These are phyloP conservation scores for Ascochyta rabiei DNA, from an alignment of 2,329 filamentous ascomycete genomes.

Conservation along the genomic window DNA sequence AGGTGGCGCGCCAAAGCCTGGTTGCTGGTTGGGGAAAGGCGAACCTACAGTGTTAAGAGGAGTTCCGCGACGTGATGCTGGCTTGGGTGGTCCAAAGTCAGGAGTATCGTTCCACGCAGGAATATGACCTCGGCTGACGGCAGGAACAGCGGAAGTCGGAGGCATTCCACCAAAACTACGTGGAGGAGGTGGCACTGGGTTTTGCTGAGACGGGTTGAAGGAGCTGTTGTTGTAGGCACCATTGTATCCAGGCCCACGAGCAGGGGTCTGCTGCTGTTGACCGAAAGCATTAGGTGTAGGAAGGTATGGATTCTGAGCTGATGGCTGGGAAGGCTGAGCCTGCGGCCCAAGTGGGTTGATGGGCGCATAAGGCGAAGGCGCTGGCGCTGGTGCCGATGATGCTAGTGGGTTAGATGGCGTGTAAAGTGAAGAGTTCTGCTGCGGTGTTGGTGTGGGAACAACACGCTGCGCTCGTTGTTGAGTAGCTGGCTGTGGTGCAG, in stretches of 20 bases:
- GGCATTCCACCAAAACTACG: constrained; percentile 72
- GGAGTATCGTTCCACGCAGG: constrained; percentile 96
- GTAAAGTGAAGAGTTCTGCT: constrained; percentile 44
- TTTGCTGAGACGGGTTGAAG: constrained; percentile 53
- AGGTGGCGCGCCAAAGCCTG: constrained; percentile 52
- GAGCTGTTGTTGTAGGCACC: constrained; percentile 22
- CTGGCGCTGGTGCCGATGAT: constrained; percentile 23
- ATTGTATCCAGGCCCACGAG: constrained; percentile 21
- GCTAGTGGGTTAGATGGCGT: constrained; percentile 38
- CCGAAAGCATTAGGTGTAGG: constrained; percentile 21
- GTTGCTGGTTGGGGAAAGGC: constrained; percentile 72
- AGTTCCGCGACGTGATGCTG: constrained; percentile 75
- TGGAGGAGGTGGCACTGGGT: constrained; percentile 63
- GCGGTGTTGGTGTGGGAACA: constrained; percentile 42
- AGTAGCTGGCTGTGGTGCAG: constrained; percentile 49
- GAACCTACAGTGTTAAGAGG: constrained; percentile 74
- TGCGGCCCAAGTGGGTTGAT: constrained; percentile 38
- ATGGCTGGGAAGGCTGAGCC: constrained; percentile 26
- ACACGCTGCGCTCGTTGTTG: constrained; percentile 50
- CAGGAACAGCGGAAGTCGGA: constrained; percentile 61
- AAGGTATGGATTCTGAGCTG: constrained; percentile 52
- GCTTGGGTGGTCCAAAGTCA: constrained; percentile 70
- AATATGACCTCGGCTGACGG: constrained; percentile 72
- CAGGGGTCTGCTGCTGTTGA: constrained; percentile 45
- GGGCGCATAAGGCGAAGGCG: constrained; percentile 31